Evolutionary conservation across 306 rosid genomes (phyloP).

Genomic region (Vigna radiata): DNA sequence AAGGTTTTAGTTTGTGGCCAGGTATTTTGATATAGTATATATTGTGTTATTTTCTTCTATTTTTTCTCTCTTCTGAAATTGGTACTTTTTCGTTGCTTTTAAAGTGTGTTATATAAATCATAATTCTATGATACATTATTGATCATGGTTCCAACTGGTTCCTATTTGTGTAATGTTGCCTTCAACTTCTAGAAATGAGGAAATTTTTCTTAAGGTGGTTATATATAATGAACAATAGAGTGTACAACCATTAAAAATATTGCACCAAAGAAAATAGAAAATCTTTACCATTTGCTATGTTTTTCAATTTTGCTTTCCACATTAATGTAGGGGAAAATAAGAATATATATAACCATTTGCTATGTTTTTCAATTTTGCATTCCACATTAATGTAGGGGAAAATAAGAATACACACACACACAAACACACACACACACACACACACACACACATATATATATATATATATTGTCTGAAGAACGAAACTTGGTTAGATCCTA

Average conservation of each 20-base stretch:
- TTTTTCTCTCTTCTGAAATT: conserved; percentile 19
- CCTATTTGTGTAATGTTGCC: conserved; percentile 20
- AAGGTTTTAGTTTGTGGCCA: conserved; percentile 58
- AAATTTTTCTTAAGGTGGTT: conserved; percentile 31
- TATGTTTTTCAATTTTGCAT: no score
- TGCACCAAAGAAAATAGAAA: conserved; percentile 19
- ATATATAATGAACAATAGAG: conserved; percentile 10
- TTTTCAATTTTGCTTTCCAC: not conserved
- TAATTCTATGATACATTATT: conserved; percentile 9
- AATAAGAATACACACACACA: no score
- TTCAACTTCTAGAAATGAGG: conserved; percentile 3
- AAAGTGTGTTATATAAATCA: conserved; percentile 22
- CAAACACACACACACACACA: no score
- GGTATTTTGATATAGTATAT: conserved; percentile 56
- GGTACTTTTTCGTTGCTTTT: conserved; percentile 1
- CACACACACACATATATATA: rapidly evolving
- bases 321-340: not conserved
- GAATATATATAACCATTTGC: conserved; percentile 8
- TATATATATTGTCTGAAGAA: conserved; percentile 4
- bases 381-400: no score
- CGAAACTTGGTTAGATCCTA: conserved; percentile 32
- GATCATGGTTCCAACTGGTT: not conserved
- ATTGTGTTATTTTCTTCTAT: conserved; percentile 33
- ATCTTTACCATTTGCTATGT: conserved; percentile 4
- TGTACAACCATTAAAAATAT: conserved; percentile 16